Evolutionary conservation across 495 filamentous ascomycete species (phyloP), one percentile per base, ranked within the genome.

Genomic region (Podospora bellae-mahoneyi): DNA sequence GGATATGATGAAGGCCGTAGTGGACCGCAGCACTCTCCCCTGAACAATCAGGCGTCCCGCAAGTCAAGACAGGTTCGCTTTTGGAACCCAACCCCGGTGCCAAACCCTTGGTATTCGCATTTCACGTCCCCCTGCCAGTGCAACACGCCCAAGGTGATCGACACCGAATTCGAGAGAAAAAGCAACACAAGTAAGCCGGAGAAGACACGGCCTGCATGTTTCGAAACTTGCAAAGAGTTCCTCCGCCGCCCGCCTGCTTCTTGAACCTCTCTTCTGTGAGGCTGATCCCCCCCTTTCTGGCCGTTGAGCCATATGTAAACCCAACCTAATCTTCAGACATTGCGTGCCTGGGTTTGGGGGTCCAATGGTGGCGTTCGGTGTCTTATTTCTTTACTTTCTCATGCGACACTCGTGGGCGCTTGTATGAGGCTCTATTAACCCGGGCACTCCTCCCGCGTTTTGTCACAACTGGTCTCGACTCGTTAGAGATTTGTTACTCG

Each of bases 231-330:
- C 55, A 58, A 58, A 58, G n/a, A 26, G 6, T 58, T 19, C 55
- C 55, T 20, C n/a, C 5, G 55, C 55, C 55, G 23, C 39, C 39
- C 55, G 55, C 55, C 55, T 58, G 55, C 55, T 58, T 58, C 55
- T 58, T n/a, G 55, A 58, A 58, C n/a, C 55, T 58, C 55, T 58
- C 55, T 58, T 58, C 7, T 20, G 6, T 18, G 7, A 58, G 55
- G 55, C 55, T 58, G 55, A 58, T 23, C n/a, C 55, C 55, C 55
- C 19, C 19, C 19, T 56, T 18, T 20, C 19, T 56, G 54, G 15
- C 54, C 54, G 54, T 56, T 56, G 54, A 32, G 54, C 54, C 54
- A 18, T 56, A 20, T 23, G 23, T 23, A 23, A 23, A 23, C 23
- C 23, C 1, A 18, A 18, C 16, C 10, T 18, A 20, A 20, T 20